These are phyloP conservation scores for Pseudogymnoascus destructans DNA, from an alignment of 2,329 filamentous ascomycete genomes.

Conservation along the genomic window DNA sequence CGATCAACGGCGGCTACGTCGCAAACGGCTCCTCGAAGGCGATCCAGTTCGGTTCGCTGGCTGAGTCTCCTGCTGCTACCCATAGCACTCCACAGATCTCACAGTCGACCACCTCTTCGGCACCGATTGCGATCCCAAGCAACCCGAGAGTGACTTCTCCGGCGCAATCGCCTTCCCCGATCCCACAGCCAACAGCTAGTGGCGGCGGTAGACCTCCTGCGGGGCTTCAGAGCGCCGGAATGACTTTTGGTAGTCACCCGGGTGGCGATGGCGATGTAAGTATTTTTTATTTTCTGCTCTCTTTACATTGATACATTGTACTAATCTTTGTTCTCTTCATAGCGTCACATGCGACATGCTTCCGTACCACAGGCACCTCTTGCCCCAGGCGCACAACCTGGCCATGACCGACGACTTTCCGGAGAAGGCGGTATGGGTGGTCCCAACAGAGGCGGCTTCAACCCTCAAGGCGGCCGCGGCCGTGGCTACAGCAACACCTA, in stretches of 20 bases:
- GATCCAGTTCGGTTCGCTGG: slow-evolving; percentile 72
- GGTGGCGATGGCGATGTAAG: slow-evolving; percentile 70
- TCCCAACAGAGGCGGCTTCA: slow-evolving; percentile 45
- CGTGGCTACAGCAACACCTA: slow-evolving; percentile 35
- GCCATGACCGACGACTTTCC: slow-evolving; percentile 74
- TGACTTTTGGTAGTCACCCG: slow-evolving; percentile 10
- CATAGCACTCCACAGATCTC: slow-evolving; percentile 52
- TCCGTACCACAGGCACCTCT: slow-evolving; percentile 49
- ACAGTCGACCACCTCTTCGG: slow-evolving; percentile 28
- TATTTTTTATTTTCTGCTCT: slow-evolving; percentile 20
- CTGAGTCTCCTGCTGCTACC: slow-evolving; percentile 51
- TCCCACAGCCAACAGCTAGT: slow-evolving; percentile 72
- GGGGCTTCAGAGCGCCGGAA: slow-evolving; percentile 32
- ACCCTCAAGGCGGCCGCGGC: slow-evolving; percentile 34
- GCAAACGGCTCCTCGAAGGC: slow-evolving; percentile 59
- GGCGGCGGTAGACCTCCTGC: slow-evolving; percentile 76
- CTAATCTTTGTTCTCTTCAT: slow-evolving; percentile 15
- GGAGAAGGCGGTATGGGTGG: slow-evolving; percentile 58
- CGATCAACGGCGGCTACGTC: slow-evolving; percentile 70
- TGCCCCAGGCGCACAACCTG: slow-evolving; percentile 49
- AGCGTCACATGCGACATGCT: slow-evolving; percentile 58
- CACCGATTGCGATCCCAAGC: slow-evolving; percentile 50
- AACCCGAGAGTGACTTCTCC: slow-evolving; percentile 72
- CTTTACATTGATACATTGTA: neutral
- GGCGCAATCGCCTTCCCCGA: slow-evolving; percentile 79